These are phyloP conservation scores for Fraxinus americana DNA, from an alignment of 257 asterid species.

Conservation along the genomic window DNA sequence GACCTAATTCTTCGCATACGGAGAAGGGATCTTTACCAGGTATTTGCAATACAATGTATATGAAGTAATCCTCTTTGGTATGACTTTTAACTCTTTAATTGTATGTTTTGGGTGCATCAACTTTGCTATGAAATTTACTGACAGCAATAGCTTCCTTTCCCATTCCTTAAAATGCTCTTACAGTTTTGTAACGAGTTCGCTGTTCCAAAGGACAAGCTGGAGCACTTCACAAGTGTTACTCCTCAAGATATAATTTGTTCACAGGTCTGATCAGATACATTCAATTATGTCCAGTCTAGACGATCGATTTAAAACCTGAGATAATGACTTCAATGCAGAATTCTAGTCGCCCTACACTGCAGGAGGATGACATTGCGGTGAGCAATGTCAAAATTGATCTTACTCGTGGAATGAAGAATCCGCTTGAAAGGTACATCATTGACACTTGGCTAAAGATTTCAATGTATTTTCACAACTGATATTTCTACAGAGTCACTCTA, in stretches of 20 bases:
- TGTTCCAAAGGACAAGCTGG: constrained; percentile 79
- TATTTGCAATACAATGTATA: constrained; percentile 21
- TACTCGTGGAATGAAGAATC: constrained; percentile 71
- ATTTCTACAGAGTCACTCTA: constrained; percentile 13
- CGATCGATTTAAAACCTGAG: constrained; percentile 22
- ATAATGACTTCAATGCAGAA: constrained; percentile 43
- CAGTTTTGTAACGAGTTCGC: constrained; percentile 92
- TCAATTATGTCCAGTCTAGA: constrained; percentile 4
- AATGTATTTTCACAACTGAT: neutral
- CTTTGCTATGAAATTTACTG: constrained; percentile 10
- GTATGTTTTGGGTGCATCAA: constrained; percentile 17
- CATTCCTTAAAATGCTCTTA: constrained; percentile 22
- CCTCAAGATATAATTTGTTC: constrained; percentile 86
- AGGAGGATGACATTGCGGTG: constrained; percentile 75
- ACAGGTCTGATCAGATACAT: constrained; percentile 55
- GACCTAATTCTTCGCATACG: constrained; percentile 78
- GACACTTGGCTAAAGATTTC: neutral
- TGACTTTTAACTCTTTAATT: constrained; percentile 1
- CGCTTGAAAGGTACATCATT: constrained; percentile 64
- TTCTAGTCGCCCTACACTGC: constrained; percentile 46
- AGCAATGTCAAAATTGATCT: constrained; percentile 78
- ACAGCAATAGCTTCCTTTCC: constrained; percentile 13
- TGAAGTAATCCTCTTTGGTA: too few relatives aligned
- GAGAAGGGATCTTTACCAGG: constrained; percentile 89
- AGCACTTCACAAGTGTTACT: constrained; percentile 61